Evolutionary conservation across 306 rosid species (phyloP), one percentile per base, ranked within the genome.

Genomic region (Fragaria iinumae): DNA sequence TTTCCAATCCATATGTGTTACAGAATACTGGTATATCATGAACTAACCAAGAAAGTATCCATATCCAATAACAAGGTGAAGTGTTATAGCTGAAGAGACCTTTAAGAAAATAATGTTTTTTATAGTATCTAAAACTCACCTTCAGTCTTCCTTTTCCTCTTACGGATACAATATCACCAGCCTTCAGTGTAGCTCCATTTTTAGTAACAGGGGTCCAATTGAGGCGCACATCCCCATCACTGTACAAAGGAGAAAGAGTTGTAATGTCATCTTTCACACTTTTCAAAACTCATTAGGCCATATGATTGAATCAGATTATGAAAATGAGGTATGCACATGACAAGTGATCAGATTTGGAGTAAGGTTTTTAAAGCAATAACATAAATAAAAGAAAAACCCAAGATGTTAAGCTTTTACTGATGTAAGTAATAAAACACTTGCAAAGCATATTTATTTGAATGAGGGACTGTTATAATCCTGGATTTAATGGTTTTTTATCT

Each of bases 131-230:
- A 66, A 74, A 80, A 55, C 81, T 80, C 67, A 90, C 97, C 95
- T 90, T 90, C 57, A 94, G 85, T 85, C 94, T 89, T 79, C 98
- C 98, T 85, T 47, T 84, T 65, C 97, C 97, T 73, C 90, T 89
- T 43, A 94, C 89, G 4, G 97, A 94, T 66, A 94, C 91, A 75
- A 90, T 75, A 81, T 94, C 98, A 55, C 97, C 98, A 69, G 93
- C 84, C 85, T 85, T 91, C 34, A 94, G 86, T 57, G 86, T 62
- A 71, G 87, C 84, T 82, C 97, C 97, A 76, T 94, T 94, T 62
- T 91, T 86, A 63, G 90, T 84, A 72, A 90, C 76, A n/a, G 94
- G 84, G 74, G 77, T 82, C 98, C 98, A 94, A 79, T 94, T 94
- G 80, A 94, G 82, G 39, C 95, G 91, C 77, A 94, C 96, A 72